Evolutionary conservation across 2,329 filamentous ascomycete species (phyloP), one percentile per base, ranked within the genome.

Genomic region (Ceratocystis lukuohia): DNA sequence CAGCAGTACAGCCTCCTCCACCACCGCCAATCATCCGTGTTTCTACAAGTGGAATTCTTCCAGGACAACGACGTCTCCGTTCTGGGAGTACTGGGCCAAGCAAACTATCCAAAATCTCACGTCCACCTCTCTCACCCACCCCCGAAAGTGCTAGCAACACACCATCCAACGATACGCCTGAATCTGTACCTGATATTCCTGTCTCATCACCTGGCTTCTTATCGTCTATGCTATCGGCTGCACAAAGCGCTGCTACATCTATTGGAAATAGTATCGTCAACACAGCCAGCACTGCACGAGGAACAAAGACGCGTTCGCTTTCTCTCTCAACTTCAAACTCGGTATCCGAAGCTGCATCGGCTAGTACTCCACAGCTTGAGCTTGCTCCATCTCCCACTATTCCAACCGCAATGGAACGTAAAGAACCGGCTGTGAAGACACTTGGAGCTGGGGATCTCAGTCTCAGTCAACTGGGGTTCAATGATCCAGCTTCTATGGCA

Each of bases 221-320:
- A 76, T 96, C 91, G 3, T 92, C 89, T 30, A 89, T 99, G 73
- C 85, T 99, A 70, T 93, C 91, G 50, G 93, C 88, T 59, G 94
- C 94, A 20, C 93, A 97, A 75, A 96, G 88, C 81, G 93, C 93
- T 56, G 91, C 92, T 15, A 91, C 79, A 70, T 86, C 84, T 20
- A 75, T 92, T 3, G 90, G 82, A 70, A 89, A 83, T 69, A 90
- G 86, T 61, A 87, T 96, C 61, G 84, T 84, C 62, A 92, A 85
- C 73, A 82, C 81, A 3, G 79, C 80, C 37, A 79, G 84, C 64
- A 76, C 79, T 6, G 8, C 65, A 30, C 62, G 33, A 41, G 61
- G 37, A 15, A 46, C 5, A 10, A 63, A 56, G 17, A 45, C n/a
- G 17, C 46, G 22, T 3, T 59, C 65, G 15, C 46, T 28, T 12